phyloP scores from a whole-genome alignment of 108 stramenopile genomes.

The Cyclotella atomus region DNA sequence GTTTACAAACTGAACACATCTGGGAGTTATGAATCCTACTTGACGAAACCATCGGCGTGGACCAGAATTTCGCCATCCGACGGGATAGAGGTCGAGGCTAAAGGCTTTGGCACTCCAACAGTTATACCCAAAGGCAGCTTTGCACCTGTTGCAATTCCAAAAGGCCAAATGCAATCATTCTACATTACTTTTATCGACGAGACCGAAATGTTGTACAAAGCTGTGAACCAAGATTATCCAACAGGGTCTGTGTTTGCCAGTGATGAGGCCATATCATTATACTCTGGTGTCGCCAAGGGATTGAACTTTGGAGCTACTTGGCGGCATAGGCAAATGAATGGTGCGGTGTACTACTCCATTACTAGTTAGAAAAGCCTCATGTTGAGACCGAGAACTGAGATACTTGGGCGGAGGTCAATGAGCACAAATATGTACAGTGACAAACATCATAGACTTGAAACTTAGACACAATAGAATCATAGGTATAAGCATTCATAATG shows the following conservation, averaged over 20 bases:
- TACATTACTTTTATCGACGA: conserved; percentile 31
- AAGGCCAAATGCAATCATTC: conserved; percentile 20
- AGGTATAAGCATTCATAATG: no score
- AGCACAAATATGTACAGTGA: no score
- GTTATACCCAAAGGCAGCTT: conserved; percentile 26
- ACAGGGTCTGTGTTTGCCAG: conserved; percentile 13
- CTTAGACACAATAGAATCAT: no score
- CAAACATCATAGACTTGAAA: no score
- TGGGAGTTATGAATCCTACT: conserved; percentile 17
- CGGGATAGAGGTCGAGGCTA: conserved; percentile 24
- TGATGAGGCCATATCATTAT: conserved; percentile 22
- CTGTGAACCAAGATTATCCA: conserved; percentile 25
- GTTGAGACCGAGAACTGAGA: no score
- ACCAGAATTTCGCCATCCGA: conserved; percentile 11
- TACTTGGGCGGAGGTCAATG: no score
- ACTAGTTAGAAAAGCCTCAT: not conserved
- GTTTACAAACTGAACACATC: conserved; percentile 18
- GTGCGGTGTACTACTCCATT: conserved; percentile 17
- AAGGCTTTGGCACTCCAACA: conserved; percentile 26
- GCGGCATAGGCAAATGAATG: conserved; percentile 31
- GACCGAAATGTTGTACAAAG: conserved; percentile 29
- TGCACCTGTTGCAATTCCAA: conserved; percentile 16
- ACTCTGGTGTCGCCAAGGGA: conserved; percentile 22
- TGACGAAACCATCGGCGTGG: conserved; percentile 13
- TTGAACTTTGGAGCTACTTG: conserved; percentile 21